These are phyloP conservation scores for Leishmania tropica DNA, from an alignment of 208 protist species.

Conservation along the genomic window DNA sequence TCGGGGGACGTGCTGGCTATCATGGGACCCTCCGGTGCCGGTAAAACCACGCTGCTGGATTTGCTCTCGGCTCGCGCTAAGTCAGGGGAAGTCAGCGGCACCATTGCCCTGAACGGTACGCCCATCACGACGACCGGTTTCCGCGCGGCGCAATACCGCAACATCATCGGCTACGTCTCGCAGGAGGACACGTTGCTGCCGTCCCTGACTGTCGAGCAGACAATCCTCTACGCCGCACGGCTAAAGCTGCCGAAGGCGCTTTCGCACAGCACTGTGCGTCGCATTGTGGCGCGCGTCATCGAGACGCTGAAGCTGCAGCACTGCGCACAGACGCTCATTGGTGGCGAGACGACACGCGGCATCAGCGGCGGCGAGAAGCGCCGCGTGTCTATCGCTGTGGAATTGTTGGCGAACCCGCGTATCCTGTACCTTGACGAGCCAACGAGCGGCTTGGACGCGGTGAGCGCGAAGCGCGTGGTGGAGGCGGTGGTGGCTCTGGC, in stretches of 20 bases:
- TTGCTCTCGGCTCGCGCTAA: constrained; percentile 75
- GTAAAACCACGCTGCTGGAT: constrained; percentile 92
- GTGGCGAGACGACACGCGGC: constrained; percentile 67
- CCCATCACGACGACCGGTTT: constrained; percentile 29
- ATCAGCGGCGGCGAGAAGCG: constrained; percentile 93
- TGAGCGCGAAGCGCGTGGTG: constrained; percentile 81
- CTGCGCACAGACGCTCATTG: constrained; percentile 83
- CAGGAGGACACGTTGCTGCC: constrained; percentile 93
- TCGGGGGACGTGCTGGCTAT: constrained; percentile 88
- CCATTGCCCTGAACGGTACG: constrained; percentile 78
- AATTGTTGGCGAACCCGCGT: constrained; percentile 89
- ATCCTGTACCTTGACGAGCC: constrained; percentile 94
- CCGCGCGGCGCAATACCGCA: constrained; percentile 60
- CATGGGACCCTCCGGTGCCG: constrained; percentile 90
- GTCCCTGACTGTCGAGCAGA: constrained; percentile 86
- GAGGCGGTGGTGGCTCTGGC: constrained; percentile 84
- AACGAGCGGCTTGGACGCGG: constrained; percentile 88
- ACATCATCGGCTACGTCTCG: constrained; percentile 91
- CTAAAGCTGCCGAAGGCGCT: constrained; percentile 90
- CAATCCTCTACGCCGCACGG: constrained; percentile 85
- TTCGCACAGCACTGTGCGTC: constrained; percentile 59
- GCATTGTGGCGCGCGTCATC: constrained; percentile 75
- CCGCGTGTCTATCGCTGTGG: constrained; percentile 92
- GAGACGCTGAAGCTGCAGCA: constrained; percentile 65
- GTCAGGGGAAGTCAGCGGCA: constrained; percentile 49